Percentiles rank a stretch among this genome's conserved stretches.
Conservation (phyloP, 805 yeast species). For the Ogataea philodendri region DNA sequence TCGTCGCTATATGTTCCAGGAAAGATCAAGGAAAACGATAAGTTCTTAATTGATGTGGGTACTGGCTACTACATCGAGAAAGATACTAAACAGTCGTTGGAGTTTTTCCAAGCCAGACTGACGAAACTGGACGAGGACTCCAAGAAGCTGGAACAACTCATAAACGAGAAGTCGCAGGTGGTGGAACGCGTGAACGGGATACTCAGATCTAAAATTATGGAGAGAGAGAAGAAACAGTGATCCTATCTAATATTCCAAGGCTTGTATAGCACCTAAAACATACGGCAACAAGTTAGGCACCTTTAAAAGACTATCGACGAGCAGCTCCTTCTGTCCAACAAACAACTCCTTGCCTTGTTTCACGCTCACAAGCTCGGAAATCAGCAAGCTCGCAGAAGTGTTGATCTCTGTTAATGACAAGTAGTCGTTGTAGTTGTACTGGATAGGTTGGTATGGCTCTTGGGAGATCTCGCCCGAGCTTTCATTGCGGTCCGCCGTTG, state of each 20-base stretch:
- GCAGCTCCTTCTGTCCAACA: conserved; percentile 30
- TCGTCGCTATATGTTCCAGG: conserved; percentile 91
- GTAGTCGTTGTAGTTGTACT: conserved; percentile 34
- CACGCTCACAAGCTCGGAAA: conserved; percentile 35
- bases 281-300: conserved; percentile 36
- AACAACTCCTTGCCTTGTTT: conserved; percentile 35
- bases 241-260: conserved; percentile 21
- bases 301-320: conserved; percentile 34
- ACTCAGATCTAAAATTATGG: conserved; percentile 50
- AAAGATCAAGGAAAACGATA: conserved; percentile 56
- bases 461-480: conserved; percentile 26
- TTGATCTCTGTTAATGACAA: conserved; percentile 40
- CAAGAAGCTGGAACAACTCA: conserved; percentile 67
- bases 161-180: conserved; percentile 68
- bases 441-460: conserved; percentile 31
- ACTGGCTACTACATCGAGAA: conserved; percentile 95
- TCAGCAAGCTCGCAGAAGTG: conserved; percentile 36
- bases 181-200: conserved; percentile 60
- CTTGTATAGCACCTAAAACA: conserved; percentile 24
- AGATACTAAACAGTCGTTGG: conserved; percentile 58
- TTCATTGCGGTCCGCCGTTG: conserved; percentile 13
- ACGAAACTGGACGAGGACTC: conserved; percentile 70
- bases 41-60: conserved; percentile 89
- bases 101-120: conserved; percentile 72
- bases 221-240: conserved; percentile 36